Evolutionary conservation across 345 rosid species (phyloP).

Genomic region (Salix suchowensis): DNA sequence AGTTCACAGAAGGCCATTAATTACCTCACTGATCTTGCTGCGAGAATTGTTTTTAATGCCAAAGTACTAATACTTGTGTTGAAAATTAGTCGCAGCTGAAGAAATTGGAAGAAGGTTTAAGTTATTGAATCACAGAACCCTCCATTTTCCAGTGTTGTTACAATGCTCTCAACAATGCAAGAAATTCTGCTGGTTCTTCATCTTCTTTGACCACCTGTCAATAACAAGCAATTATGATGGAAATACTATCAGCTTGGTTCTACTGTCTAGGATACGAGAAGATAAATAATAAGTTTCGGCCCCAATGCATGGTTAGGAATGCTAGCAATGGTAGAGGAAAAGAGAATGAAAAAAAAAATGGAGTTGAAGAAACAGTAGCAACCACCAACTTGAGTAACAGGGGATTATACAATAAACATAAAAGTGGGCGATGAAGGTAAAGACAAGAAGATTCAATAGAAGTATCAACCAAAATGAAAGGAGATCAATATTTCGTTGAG

Average conservation of each 20-base stretch:
- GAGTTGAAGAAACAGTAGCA: not conserved
- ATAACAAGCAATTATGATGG: slow-evolving; percentile 3
- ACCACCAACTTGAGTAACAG: not conserved
- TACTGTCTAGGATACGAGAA: not conserved
- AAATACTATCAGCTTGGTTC: slow-evolving; percentile 3
- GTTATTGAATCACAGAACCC: slow-evolving; percentile 19
- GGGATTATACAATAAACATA: not conserved
- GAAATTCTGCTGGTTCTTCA: slow-evolving; percentile 73
- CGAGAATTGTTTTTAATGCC: slow-evolving; percentile 17
- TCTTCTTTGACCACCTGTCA: slow-evolving; percentile 72
- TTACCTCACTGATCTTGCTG: slow-evolving; percentile 34
- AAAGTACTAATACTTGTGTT: not conserved
- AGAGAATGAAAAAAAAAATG: not conserved
- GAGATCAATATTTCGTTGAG: not conserved
- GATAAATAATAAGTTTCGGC: not conserved
- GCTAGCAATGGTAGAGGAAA: not conserved
- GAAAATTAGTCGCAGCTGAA: slow-evolving; percentile 15
- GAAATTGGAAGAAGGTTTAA: slow-evolving; percentile 14
- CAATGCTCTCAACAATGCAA: slow-evolving; percentile 44
- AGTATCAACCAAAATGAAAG: not conserved
- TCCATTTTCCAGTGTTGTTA: slow-evolving; percentile 28
- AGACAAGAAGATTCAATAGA: not conserved
- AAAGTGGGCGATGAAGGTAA: not conserved
- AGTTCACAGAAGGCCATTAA: not conserved
- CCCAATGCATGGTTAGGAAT: not conserved